Conservation (phyloP, 1,139 yeast genomes). For the Saccharomyces hybrid region DNA sequence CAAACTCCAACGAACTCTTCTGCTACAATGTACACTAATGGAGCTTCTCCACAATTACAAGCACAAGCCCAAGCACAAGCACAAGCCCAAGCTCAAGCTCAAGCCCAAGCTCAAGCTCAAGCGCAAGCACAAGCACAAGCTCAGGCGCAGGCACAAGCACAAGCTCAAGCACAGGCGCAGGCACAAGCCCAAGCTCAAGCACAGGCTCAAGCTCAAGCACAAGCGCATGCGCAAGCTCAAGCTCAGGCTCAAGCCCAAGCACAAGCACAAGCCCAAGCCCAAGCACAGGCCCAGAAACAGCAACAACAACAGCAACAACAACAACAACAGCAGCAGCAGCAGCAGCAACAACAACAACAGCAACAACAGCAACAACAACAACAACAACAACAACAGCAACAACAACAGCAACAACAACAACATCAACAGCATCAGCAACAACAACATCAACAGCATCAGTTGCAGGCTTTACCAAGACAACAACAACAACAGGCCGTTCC, state of each 20-base stretch:
- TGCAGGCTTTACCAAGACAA: slow-evolving; percentile 5
- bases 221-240: slow-evolving; percentile 7
- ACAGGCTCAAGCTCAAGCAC: slow-evolving; percentile 8
- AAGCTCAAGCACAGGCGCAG: slow-evolving; percentile 17
- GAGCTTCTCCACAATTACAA: slow-evolving; percentile 13
- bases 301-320: too few relatives aligned
- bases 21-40: slow-evolving; percentile 5
- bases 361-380: slow-evolving; percentile 8
- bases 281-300: not conserved
- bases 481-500: slow-evolving; percentile 10
- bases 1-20: slow-evolving; percentile 10
- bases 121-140: slow-evolving; percentile 5
- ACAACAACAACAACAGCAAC: slow-evolving; percentile 4
- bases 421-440: slow-evolving; percentile 10
- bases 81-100: slow-evolving; percentile 10
- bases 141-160: slow-evolving; percentile 16
- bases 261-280: slow-evolving; percentile 5
- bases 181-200: slow-evolving; percentile 22
- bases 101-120: slow-evolving; percentile 2
- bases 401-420: slow-evolving; percentile 8
- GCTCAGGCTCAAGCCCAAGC: slow-evolving; percentile 8
- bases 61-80: slow-evolving; percentile 13
- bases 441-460: slow-evolving; percentile 15
- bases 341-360: too few relatives aligned
- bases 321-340: too few relatives aligned